Percentiles rank a stretch among this genome's conserved stretches.
phyloP scores from a whole-genome alignment of 306 rosid species.

The Abrus pulchellus region DNA sequence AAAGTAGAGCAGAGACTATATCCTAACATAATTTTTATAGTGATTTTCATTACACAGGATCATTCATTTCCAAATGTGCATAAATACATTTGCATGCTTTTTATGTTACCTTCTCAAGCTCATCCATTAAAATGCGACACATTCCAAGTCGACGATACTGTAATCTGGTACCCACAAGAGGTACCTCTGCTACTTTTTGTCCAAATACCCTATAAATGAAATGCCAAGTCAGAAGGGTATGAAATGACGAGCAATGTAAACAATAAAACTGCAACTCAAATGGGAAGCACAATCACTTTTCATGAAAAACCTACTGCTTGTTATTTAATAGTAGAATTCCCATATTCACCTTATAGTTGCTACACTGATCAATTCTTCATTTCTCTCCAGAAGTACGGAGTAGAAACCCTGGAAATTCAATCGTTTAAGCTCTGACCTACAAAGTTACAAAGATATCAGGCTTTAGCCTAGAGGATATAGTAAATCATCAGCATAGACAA shows the following conservation, averaged over 20 bases:
- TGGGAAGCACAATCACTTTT: slow-evolving; percentile 17
- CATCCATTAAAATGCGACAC: slow-evolving; percentile 83
- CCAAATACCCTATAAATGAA: slow-evolving; percentile 74
- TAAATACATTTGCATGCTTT: not conserved
- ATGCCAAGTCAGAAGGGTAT: slow-evolving; percentile 32
- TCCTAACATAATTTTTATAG: too few relatives aligned
- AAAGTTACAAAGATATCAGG: slow-evolving; percentile 44
- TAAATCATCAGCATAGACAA: not conserved
- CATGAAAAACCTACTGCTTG: slow-evolving; percentile 29
- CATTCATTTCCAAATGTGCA: not conserved
- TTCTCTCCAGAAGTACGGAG: slow-evolving; percentile 71
- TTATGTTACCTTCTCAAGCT: slow-evolving; percentile 79
- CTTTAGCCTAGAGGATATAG: slow-evolving; percentile 7
- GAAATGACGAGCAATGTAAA: not conserved
- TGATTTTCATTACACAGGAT: not conserved
- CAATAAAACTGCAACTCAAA: slow-evolving; percentile 10
- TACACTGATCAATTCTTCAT: slow-evolving; percentile 81
- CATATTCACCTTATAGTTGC: slow-evolving; percentile 80
- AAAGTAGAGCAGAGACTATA: too few relatives aligned
- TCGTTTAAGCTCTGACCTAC: slow-evolving; percentile 79
- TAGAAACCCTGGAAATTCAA: slow-evolving; percentile 81
- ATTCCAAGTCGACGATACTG: slow-evolving; percentile 84
- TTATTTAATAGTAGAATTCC: slow-evolving; percentile 34
- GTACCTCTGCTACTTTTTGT: slow-evolving; percentile 80
- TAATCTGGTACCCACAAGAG: slow-evolving; percentile 80